Conservation (phyloP, 768 basidiomycete genomes). For the Pulveroboletus sp. region DNA sequence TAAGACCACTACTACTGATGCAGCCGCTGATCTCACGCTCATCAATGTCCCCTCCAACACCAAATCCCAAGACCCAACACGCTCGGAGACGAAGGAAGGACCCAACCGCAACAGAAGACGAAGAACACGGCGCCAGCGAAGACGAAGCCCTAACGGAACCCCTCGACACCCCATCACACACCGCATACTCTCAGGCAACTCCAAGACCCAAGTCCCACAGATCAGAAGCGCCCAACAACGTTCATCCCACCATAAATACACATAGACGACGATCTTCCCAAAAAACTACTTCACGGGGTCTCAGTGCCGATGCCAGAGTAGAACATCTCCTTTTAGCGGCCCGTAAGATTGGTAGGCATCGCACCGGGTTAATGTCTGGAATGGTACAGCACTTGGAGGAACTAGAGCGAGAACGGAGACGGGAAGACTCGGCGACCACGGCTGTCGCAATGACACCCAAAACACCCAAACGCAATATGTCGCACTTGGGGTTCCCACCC, state of each 20-base stretch:
- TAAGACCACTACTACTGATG: constrained; percentile 67
- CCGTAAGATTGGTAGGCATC: constrained; percentile 60
- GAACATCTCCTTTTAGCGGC: constrained; percentile 72
- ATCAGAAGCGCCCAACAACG: constrained; percentile 14
- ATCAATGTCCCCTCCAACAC: constrained; percentile 17
- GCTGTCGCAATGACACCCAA: constrained; percentile 21
- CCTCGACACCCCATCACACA: constrained; percentile 14
- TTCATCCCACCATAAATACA: constrained; percentile 5
- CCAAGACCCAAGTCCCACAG: constrained; percentile 21
- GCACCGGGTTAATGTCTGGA: constrained; percentile 53
- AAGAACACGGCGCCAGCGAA: constrained; percentile 21
- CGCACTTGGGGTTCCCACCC: constrained; percentile 20
- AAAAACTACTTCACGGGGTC: constrained; percentile 25
- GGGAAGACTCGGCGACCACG: constrained; percentile 23
- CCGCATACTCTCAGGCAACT: constrained; percentile 15
- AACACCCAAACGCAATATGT: constrained; percentile 29
- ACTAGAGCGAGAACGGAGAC: constrained; percentile 24
- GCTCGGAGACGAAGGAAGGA: constrained; percentile 29
- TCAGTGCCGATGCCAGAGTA: constrained; percentile 58
- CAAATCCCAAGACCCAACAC: constrained; percentile 18
- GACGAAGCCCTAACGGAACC: constrained; percentile 23
- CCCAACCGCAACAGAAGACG: constrained; percentile 21
- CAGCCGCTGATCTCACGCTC: constrained; percentile 40
- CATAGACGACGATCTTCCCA: constrained; percentile 27
- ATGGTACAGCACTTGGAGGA: constrained; percentile 36